Evolutionary conservation across 2,329 filamentous ascomycete genomes (phyloP).

Genomic region (Paramyrothecium sp.): DNA sequence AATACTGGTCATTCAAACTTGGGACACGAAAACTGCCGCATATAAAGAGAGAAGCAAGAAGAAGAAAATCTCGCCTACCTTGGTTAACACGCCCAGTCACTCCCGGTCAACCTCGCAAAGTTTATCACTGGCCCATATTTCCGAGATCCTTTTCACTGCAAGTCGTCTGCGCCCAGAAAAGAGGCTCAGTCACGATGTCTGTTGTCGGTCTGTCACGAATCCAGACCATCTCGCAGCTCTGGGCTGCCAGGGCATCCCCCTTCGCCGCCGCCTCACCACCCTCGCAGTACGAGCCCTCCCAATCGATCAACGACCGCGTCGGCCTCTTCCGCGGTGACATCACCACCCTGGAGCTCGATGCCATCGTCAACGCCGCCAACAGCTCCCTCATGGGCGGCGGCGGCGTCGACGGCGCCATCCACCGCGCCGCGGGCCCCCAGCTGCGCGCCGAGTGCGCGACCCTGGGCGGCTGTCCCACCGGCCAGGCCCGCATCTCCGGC

Average conservation of each 20-base stretch:
- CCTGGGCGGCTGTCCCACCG: constrained; percentile 72
- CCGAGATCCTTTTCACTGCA: no score
- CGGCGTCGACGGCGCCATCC: constrained; percentile 89
- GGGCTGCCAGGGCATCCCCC: constrained; percentile 35
- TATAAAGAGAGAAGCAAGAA: no score
- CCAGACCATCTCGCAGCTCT: constrained; percentile 63
- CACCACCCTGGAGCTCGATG: constrained; percentile 73
- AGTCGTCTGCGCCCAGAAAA: neutral
- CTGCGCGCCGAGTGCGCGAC: constrained; percentile 70
- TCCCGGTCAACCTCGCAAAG: no score
- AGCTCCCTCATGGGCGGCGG: constrained; percentile 74
- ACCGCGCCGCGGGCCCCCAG: constrained; percentile 70
- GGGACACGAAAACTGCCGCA: no score
- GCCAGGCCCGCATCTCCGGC: constrained; percentile 77
- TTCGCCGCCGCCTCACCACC: constrained; percentile 15
- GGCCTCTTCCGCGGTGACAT: constrained; percentile 75
- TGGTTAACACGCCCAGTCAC: no score
- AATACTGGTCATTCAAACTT: no score
- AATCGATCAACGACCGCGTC: constrained; percentile 66
- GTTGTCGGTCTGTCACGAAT: constrained; percentile 50
- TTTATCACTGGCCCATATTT: no score
- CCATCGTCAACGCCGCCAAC: constrained; percentile 95
- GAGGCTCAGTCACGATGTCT: constrained; percentile 24
- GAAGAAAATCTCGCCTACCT: no score
- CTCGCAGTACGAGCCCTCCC: constrained; percentile 34